Base-by-base conservation (phyloP, 2,329 filamentous ascomycete species). In the Plectosphaerella cucumerina region DNA sequence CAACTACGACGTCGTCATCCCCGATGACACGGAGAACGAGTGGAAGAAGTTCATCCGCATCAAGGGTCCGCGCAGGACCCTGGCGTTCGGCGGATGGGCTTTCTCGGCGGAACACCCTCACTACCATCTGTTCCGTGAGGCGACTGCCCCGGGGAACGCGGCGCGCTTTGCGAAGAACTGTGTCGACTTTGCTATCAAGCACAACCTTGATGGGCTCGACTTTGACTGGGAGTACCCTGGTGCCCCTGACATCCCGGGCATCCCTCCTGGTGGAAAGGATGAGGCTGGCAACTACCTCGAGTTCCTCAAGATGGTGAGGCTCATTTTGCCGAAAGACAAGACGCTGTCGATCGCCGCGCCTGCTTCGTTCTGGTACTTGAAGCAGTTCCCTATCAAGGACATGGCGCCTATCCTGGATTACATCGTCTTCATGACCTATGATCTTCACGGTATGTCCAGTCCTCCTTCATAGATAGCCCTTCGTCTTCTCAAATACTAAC, bases 151-250 rank as follows among this genome's bases (percentile, higher is more conserved):
- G n/a, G 48, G 20, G 10, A 58, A 56, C 47, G 55, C 50, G 11
- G 47, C 50, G 23, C 49, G 47, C 17, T 43, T 64, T 10, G 54
- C 49, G 2, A 53, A 43, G n/a, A 64, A 60, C 44, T 44, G 62
- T 9, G 53, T 58, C 8, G 45, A 53, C n/a, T 61, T 41, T 20
- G 47, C 48, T 6, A 17, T 49, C 11, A 31, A 39, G 11, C 44
- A 44, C 12, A 42, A 22, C 5, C 31, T 52, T 6, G 50, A 52
- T 11, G 50, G 50, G 8, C 33, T 76, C 11, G 72, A 76, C 39
- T 45, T 74, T 44, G 72, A 76, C 54, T 78, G 74, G 75, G 73
- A 75, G 50, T 75, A 76, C 50, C 68, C 68, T 1, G 64, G 60
- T 1, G 58, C 56, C 1, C 53, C 56, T 0, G 61, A 62, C 35